A percentile compares a stretch with the other conserved stretches of the same genome.
Conservation (phyloP, 352 stramenopile species). For the Pythium angustatum region DNA sequence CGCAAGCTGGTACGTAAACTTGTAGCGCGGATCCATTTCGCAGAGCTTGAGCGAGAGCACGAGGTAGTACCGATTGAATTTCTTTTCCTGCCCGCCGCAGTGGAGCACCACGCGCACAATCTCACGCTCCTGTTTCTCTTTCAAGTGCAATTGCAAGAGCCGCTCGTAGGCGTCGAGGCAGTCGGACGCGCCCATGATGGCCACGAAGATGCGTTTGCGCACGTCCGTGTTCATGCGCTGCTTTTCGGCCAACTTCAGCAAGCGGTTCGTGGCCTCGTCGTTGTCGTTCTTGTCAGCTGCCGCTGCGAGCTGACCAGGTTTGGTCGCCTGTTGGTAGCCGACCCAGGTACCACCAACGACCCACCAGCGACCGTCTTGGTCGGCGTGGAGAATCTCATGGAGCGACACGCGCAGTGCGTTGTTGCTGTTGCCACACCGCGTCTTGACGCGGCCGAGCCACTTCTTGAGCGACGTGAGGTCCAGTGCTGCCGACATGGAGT, state of each 20-base stretch:
- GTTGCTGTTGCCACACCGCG: constrained; percentile 74
- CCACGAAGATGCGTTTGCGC: constrained; percentile 95
- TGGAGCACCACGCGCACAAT: constrained; percentile 95
- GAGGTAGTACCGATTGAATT: constrained; percentile 97
- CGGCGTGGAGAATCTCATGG: constrained; percentile 72
- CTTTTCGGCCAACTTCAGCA: constrained; percentile 93
- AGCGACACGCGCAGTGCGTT: constrained; percentile 75
- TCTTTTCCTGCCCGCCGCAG: constrained; percentile 83
- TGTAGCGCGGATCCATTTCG: constrained; percentile 93
- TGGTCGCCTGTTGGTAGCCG: constrained; percentile 58
- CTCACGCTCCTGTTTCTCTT: constrained; percentile 93
- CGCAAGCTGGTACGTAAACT: constrained; percentile 95
- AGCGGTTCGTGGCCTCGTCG: constrained; percentile 50
- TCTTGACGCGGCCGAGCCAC: constrained; percentile 94
- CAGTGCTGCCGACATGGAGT: constrained; percentile 44
- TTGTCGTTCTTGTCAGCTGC: constrained; percentile 22
- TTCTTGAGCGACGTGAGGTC: constrained; percentile 89
- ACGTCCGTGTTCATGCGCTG: constrained; percentile 98
- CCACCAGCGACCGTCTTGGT: constrained; percentile 95
- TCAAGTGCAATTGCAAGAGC: constrained; percentile 87
- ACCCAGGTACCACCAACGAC: constrained; percentile 95
- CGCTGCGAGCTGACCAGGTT: too few species aligned
- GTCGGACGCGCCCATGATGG: constrained; percentile 95
- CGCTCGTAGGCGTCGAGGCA: constrained; percentile 96
- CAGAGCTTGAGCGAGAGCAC: constrained; percentile 92